Percentiles rank a stretch among this genome's conserved stretches.
Conservation (phyloP, 192 early-diverging fungal genomes). For the Physocladia obscura region DNA sequence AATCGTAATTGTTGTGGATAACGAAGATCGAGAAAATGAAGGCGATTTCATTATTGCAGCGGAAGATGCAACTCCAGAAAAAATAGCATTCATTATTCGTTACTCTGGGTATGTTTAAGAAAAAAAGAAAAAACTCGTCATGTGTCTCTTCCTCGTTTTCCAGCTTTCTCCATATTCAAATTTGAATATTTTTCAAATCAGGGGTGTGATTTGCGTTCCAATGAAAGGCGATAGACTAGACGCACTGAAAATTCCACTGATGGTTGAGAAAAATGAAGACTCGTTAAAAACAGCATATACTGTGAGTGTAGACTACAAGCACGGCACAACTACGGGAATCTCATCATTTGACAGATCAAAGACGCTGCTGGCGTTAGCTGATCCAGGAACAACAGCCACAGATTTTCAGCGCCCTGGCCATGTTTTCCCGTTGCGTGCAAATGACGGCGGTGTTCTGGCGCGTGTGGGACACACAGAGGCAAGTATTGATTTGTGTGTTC, state of each 20-base stretch:
- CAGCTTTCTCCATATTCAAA: not conserved
- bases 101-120: conserved; percentile 71
- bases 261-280: conserved; percentile 89
- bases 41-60: conserved; percentile 97
- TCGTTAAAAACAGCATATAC: conserved; percentile 93
- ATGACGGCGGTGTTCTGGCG: conserved; percentile 76
- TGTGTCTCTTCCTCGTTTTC: not conserved
- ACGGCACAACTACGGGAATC: conserved; percentile 90
- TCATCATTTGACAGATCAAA: conserved; percentile 85
- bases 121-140: not conserved
- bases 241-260: conserved; percentile 83
- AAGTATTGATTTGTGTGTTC: conserved; percentile 78
- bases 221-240: conserved; percentile 76
- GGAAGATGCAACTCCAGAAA: conserved; percentile 86
- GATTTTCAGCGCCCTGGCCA: conserved; percentile 92
- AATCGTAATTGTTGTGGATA: conserved; percentile 93
- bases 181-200: too few relatives aligned
- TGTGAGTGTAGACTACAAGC: conserved; percentile 80
- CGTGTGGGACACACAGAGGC: conserved; percentile 97
- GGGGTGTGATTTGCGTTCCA: conserved; percentile 91
- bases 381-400: conserved; percentile 55
- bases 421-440: conserved; percentile 86
- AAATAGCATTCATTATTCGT: conserved; percentile 94
- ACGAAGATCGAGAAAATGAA: conserved; percentile 99
- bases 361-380: conserved; percentile 76